Conservation (phyloP, 257 asterid species). For the Gentiana straminea region DNA sequence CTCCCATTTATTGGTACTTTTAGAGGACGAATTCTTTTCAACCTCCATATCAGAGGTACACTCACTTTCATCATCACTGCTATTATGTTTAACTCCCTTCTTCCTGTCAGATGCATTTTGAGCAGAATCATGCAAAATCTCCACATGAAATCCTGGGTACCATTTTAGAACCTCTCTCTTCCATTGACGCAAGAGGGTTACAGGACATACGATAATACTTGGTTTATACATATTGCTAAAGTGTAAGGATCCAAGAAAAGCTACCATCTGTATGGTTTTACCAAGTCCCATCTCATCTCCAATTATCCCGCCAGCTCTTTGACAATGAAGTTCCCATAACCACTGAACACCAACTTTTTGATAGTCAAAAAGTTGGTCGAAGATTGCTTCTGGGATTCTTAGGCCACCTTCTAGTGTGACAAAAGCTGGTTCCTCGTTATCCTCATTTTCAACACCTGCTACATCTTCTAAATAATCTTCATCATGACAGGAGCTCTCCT, state of each 20-base stretch:
- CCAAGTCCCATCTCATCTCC: slow-evolving; percentile 99
- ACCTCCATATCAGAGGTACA: slow-evolving; percentile 40
- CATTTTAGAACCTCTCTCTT: slow-evolving; percentile 84
- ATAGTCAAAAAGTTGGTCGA: slow-evolving; percentile 72
- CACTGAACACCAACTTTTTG: slow-evolving; percentile 98
- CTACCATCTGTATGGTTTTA: slow-evolving; percentile 79
- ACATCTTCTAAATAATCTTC: slow-evolving; percentile 37
- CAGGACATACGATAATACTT: slow-evolving; percentile 88
- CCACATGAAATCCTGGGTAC: slow-evolving; percentile 75
- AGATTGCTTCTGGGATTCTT: slow-evolving; percentile 62
- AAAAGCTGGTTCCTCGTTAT: slow-evolving; percentile 41
- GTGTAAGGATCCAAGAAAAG: slow-evolving; percentile 90
- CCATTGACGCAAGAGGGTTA: slow-evolving; percentile 90
- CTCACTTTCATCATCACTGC: slow-evolving; percentile 66
- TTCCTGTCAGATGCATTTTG: slow-evolving; percentile 40
- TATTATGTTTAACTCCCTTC: slow-evolving; percentile 42
- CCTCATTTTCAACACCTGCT: slow-evolving; percentile 23
- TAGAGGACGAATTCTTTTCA: slow-evolving; percentile 41
- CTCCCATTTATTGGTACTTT: slow-evolving; percentile 59
- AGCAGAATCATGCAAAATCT: slow-evolving; percentile 88
- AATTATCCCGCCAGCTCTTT: slow-evolving; percentile 91
- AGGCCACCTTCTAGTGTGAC: slow-evolving; percentile 92
- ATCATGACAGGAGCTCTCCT: slow-evolving; percentile 40
- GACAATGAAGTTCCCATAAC: slow-evolving; percentile 99
- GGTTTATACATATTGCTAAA: slow-evolving; percentile 83